Conservation (phyloP, 495 filamentous ascomycete species). For the Paragyromitra xinjiangensis region DNA sequence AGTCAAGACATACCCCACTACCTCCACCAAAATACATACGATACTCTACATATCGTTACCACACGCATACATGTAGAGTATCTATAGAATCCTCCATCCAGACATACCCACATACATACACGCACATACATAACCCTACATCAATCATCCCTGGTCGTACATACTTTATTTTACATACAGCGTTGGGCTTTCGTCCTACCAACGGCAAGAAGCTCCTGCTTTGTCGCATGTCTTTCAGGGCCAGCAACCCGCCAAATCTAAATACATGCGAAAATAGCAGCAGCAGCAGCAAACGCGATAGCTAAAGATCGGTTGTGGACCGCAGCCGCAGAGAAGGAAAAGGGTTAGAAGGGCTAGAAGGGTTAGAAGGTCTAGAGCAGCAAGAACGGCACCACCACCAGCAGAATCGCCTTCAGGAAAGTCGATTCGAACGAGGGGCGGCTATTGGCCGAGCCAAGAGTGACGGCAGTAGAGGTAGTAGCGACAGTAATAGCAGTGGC, state of each 20-base stretch:
- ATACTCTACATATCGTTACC: conserved; percentile 7
- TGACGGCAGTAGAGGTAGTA: conserved; percentile 21
- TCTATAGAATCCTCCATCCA: too few relatives aligned
- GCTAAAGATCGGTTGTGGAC: conserved; percentile 37
- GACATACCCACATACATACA: conserved; percentile 9
- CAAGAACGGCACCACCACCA: conserved; percentile 10
- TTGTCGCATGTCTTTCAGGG: conserved; percentile 39
- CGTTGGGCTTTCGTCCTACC: conserved; percentile 26
- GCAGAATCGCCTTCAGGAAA: conserved; percentile 40
- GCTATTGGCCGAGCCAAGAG: conserved; percentile 38
- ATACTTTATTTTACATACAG: conserved; percentile 14
- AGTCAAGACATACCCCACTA: conserved; percentile 26
- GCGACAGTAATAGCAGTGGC: conserved; percentile 33
- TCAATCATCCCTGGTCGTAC: conserved; percentile 25
- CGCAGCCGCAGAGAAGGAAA: conserved; percentile 26
- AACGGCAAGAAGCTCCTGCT: conserved; percentile 23
- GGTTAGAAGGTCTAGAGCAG: conserved; percentile 2
- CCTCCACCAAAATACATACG: conserved; percentile 10
- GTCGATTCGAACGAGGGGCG: conserved; percentile 38
- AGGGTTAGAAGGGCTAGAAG: background rate
- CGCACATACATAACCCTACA: conserved; percentile 16
- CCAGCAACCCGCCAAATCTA: conserved; percentile 33
- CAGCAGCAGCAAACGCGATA: conserved; percentile 40
- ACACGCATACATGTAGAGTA: conserved; percentile 8
- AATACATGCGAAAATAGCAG: conserved; percentile 34